Conservation (phyloP, 176 grass and related monocot species). For the Coix lacrymajobi region DNA sequence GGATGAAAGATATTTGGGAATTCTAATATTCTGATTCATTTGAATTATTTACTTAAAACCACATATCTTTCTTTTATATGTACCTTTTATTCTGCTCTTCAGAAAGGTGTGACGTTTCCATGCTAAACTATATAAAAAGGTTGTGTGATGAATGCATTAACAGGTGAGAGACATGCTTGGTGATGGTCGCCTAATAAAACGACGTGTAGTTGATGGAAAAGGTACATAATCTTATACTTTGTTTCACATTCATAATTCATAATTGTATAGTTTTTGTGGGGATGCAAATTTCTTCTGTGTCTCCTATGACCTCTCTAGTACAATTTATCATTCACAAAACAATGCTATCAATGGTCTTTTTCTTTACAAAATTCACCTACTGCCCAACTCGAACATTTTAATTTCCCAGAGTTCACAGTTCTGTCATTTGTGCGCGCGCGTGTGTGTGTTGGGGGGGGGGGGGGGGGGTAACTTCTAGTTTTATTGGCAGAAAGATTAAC, state of each 20-base stretch:
- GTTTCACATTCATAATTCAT: slow-evolving; percentile 24
- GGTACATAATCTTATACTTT: slow-evolving; percentile 40
- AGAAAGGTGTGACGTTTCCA: not conserved
- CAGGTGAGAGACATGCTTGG: slow-evolving; percentile 99
- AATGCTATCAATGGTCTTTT: not conserved
- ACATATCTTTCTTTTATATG: not conserved
- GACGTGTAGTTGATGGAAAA: slow-evolving; percentile 83
- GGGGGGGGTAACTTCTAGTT: not conserved
- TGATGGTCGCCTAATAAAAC: slow-evolving; percentile 96
- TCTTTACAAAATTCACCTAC: not conserved
- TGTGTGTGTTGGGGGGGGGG: not conserved
- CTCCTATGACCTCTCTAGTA: not conserved
- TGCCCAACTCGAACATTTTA: not conserved
- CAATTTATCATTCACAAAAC: not conserved
- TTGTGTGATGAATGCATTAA: slow-evolving; percentile 29
- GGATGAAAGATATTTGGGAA: not conserved
- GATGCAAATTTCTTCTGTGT: not conserved
- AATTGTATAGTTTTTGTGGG: not conserved
- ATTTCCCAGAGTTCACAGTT: not conserved
- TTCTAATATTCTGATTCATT: not conserved
- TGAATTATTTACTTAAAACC: not conserved
- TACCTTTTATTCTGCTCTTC: not conserved
- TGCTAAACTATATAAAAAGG: slow-evolving; percentile 6
- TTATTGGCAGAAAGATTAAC: slow-evolving; percentile 4
- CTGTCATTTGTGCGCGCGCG: not conserved